Base-by-base conservation (phyloP, 169 alveolate genomes). In the Amoebophrya sp. region DNA sequence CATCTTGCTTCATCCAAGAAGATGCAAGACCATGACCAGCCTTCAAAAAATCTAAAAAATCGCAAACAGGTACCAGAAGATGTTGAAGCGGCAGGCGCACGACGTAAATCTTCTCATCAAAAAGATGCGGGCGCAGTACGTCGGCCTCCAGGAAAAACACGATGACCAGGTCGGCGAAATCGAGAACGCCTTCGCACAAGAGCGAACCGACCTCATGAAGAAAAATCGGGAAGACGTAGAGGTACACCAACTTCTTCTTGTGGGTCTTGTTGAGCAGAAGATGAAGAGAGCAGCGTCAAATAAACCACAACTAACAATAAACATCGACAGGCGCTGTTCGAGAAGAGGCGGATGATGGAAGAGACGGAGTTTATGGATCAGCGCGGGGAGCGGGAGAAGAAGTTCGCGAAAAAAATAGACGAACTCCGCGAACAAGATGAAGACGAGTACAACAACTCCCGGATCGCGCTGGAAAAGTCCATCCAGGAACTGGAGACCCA, bases 401-500 rank as follows among this genome's bases (percentile, higher is more conserved):
- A 29, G 34, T 58, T 58, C 78, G 23, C 7, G 23, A 58, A 58
- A 16, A 58, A 58, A 58, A 58, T 58, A 13, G 78, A 58, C 78
- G 78, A 58, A 13, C 34, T 58, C 34, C 78, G 78, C 4, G 78
- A 58, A 58, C 78, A 58, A 16, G 23, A 58, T 29, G 78, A 16
- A 1, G 78, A 58, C 78, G 78, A 58, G 23, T 58, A 58, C 78
- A 58, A 58, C 78, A 2, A 58, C 34, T n/a, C n/a, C n/a, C n/a
- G 89, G 70, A 91, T 91, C 18, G 93, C 93, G 50, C 41, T 93
- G 91, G 93, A 91, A 87, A 89, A 69, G 39, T 90, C 91, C 39
- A 92, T 90, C 26, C 92, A 93, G 93, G 95, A 90, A 34, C 89
- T 92, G 88, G 94, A 93, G 89, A 88, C 88, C 43, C 95, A 93